These are phyloP conservation scores for Zelopaecilomyces penicillatus DNA, from an alignment of 2,329 filamentous ascomycete genomes.

Conservation along the genomic window DNA sequence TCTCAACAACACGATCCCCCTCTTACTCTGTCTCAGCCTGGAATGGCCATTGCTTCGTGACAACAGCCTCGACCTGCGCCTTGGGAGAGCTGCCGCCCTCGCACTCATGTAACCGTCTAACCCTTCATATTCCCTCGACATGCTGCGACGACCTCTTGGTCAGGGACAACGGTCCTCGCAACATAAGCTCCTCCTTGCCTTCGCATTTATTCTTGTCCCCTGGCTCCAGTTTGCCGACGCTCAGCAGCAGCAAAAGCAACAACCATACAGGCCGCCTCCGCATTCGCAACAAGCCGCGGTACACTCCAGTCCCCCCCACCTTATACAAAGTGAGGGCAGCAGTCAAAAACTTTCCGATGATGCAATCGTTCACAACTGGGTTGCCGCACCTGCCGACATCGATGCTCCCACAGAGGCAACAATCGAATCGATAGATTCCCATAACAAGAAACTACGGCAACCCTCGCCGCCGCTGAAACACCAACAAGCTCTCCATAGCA, in stretches of 20 bases:
- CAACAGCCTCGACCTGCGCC: constrained; percentile 7
- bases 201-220: constrained; percentile 50
- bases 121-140: constrained; percentile 21
- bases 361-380: constrained; percentile 21
- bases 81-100: constrained; percentile 4
- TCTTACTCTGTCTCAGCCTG: background rate
- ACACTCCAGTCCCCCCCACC: constrained; percentile 6
- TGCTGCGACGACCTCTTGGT: constrained; percentile 58
- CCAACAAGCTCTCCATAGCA: constrained; percentile 8
- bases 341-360: constrained; percentile 21
- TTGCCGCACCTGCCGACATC: constrained; percentile 18
- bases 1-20: background rate
- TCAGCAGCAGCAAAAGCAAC: constrained; percentile 51
- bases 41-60: constrained; percentile 10
- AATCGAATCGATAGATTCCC: constrained; percentile 15
- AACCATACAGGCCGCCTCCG: constrained; percentile 4
- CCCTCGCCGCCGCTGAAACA: constrained; percentile 14
- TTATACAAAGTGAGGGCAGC: constrained; percentile 11
- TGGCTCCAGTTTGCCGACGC: constrained; percentile 48
- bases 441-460: constrained; percentile 17
- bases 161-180: constrained; percentile 43
- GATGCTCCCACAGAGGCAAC: constrained; percentile 20
- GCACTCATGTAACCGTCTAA: constrained; percentile 11
- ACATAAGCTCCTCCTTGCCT: constrained; percentile 42
- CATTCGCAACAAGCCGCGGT: background rate